These are phyloP conservation scores for Comarum palustre DNA, from an alignment of 306 rosid species.

Conservation along the genomic window DNA sequence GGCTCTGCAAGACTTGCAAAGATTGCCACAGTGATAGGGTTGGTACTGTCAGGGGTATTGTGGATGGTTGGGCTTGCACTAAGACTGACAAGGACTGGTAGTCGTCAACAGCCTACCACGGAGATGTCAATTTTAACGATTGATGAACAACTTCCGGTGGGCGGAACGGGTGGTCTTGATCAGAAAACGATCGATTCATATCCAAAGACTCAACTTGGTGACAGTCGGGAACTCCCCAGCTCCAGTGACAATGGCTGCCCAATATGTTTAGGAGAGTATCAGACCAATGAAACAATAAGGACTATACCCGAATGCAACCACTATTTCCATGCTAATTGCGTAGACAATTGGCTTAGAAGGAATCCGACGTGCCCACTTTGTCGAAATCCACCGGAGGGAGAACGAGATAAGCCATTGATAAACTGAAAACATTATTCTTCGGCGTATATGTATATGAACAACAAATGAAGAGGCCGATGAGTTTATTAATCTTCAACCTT, in stretches of 20 bases:
- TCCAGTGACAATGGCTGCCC: constrained; percentile 33
- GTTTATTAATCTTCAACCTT: neutral
- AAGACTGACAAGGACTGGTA: neutral
- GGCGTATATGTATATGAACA: neutral
- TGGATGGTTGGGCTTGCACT: neutral
- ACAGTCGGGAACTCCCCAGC: constrained; percentile 35
- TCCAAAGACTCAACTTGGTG: constrained; percentile 36
- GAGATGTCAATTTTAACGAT: constrained; percentile 15
- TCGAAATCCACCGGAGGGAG: constrained; percentile 19
- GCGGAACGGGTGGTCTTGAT: constrained; percentile 36
- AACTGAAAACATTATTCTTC: neutral
- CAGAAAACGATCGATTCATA: constrained; percentile 42
- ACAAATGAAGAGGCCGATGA: too few relatives aligned
- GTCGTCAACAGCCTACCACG: neutral
- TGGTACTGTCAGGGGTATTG: neutral
- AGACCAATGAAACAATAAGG: constrained; percentile 38
- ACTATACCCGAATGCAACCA: constrained; percentile 45
- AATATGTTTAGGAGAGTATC: constrained; percentile 41
- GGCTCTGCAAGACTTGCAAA: neutral
- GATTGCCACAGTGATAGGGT: neutral
- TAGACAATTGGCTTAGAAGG: constrained; percentile 48
- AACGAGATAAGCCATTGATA: neutral
- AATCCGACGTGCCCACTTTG: constrained; percentile 48
- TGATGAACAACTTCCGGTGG: constrained; percentile 8
- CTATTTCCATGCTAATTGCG: constrained; percentile 40